Evolutionary conservation across 2,329 filamentous ascomycete species (phyloP).

Genomic region (Epichloe festucae): DNA sequence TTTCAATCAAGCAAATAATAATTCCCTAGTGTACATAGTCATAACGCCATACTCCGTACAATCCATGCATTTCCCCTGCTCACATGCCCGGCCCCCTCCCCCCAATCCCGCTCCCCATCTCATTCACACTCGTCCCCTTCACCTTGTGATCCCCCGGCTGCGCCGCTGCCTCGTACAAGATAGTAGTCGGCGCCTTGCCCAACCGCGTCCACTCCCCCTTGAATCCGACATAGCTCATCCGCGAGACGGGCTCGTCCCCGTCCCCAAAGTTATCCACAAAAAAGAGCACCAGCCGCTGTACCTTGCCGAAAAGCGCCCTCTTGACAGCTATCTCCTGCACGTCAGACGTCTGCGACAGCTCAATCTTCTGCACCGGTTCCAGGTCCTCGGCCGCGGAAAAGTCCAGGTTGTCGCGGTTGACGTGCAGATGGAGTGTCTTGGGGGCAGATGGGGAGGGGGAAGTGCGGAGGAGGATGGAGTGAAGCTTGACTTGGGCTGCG

Average conservation of each 20-base stretch:
- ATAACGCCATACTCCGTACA: no score
- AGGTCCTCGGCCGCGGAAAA: constrained; percentile 63
- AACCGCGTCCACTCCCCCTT: constrained; percentile 87
- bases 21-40: no score
- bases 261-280: constrained; percentile 82
- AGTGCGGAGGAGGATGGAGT: constrained; percentile 76
- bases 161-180: constrained; percentile 86
- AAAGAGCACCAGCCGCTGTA: constrained; percentile 73
- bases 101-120: constrained; percentile 43
- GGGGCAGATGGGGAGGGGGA: constrained; percentile 60
- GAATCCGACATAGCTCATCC: constrained; percentile 76
- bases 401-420: constrained; percentile 79
- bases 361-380: constrained; percentile 59
- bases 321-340: constrained; percentile 81
- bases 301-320: constrained; percentile 76
- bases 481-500: constrained; percentile 84
- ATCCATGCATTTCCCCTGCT: neutral
- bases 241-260: constrained; percentile 68
- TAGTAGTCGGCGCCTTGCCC: constrained; percentile 58
- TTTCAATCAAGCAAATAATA: no score
- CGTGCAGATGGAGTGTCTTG: constrained; percentile 71
- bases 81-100: constrained; percentile 22
- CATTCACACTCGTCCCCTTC: constrained; percentile 41
- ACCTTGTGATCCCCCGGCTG: constrained; percentile 79
- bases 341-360: constrained; percentile 64